Evolutionary conservation across 1,139 yeast genomes (phyloP).

Genomic region (Candida glucosophila): DNA sequence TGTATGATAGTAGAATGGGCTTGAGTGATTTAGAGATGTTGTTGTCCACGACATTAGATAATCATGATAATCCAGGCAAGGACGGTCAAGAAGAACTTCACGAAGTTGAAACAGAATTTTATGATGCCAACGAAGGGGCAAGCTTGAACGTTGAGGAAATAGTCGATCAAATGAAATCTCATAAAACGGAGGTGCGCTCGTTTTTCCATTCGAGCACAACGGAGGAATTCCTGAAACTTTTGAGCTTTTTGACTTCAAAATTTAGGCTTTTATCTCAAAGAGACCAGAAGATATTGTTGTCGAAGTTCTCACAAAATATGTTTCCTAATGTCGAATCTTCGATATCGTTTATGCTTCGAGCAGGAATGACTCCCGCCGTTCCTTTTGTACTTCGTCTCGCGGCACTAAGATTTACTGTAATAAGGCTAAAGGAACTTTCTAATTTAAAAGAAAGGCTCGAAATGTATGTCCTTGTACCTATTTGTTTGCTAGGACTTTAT

Average conservation of each 20-base stretch:
- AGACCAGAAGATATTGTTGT: conserved; percentile 9
- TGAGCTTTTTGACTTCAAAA: conserved; percentile 28
- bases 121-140: conserved; percentile 12
- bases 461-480: conserved; percentile 29
- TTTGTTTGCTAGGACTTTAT: conserved; percentile 26
- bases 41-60: conserved; percentile 49
- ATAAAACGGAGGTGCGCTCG: conserved; percentile 16
- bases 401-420: conserved; percentile 32
- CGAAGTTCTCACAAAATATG: conserved; percentile 12
- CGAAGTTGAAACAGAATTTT: conserved; percentile 9
- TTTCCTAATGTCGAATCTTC: conserved; percentile 27
- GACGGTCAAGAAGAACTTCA: conserved; percentile 9
- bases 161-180: not conserved
- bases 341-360: conserved; percentile 50
- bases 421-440: conserved; percentile 25
- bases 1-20: conserved; percentile 21
- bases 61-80: conserved; percentile 4
- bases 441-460: conserved; percentile 9
- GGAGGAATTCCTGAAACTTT: conserved; percentile 34
- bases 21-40: conserved; percentile 58
- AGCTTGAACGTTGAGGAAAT: conserved; percentile 9
- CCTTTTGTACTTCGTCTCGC: conserved; percentile 49
- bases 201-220: conserved; percentile 17
- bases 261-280: conserved; percentile 13
- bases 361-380: conserved; percentile 45